A percentile compares a stretch with the other conserved stretches of the same genome.
Evolutionary conservation across 345 rosid species (phyloP).

Genomic region (Gossypium stocksii): DNA sequence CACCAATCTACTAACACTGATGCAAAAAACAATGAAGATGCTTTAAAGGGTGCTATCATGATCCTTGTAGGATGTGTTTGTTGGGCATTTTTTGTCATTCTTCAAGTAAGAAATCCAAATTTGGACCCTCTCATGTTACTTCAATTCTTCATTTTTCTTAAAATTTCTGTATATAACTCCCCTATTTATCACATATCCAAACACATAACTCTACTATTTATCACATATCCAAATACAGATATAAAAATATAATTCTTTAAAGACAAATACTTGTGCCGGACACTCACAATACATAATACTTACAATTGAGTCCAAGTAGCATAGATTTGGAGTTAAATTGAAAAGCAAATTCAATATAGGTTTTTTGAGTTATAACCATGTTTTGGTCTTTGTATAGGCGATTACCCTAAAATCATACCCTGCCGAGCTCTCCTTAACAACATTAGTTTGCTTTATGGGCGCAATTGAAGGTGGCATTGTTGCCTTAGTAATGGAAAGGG

Average conservation of each 20-base stretch:
- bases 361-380: not conserved
- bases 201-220: too few species aligned
- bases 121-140: not conserved
- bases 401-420: constrained; percentile 69
- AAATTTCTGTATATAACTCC: not conserved
- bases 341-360: not conserved
- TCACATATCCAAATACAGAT: too few species aligned
- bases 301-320: not conserved
- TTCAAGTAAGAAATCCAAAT: constrained; percentile 40
- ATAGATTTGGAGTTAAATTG: not conserved
- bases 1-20: constrained; percentile 18
- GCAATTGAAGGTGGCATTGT: constrained; percentile 47
- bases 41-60: constrained; percentile 54
- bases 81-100: constrained; percentile 63
- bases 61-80: constrained; percentile 46
- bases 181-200: too few species aligned
- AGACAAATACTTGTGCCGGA: too few species aligned
- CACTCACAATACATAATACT: too few species aligned
- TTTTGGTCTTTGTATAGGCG: constrained; percentile 35
- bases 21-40: constrained; percentile 29
- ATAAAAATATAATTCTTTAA: too few species aligned
- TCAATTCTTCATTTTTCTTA: not conserved
- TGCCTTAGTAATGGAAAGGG: constrained; percentile 50
- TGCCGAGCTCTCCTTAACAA: constrained; percentile 67
- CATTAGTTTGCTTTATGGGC: constrained; percentile 68